Conservation (phyloP, 2,329 filamentous ascomycete species). For the Paracoccidioides lutzii region DNA sequence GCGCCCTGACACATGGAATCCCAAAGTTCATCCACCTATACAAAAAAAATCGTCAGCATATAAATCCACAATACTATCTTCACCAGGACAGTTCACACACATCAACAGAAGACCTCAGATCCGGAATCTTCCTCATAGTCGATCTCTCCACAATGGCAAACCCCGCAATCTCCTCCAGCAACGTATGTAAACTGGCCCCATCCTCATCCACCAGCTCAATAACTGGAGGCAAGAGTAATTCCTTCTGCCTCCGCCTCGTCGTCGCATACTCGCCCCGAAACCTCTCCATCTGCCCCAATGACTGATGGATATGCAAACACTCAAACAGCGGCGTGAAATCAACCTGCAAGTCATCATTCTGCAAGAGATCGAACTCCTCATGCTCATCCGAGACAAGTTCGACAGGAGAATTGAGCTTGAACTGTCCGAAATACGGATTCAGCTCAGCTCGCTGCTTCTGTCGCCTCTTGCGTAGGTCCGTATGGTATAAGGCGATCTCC, state of each 20-base stretch:
- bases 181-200: conserved; percentile 70
- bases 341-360: conserved; percentile 89
- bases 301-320: conserved; percentile 90
- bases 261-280: conserved; percentile 87
- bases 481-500: conserved; percentile 94
- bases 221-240: conserved; percentile 65
- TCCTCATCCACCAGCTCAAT: conserved; percentile 72
- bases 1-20: conserved; percentile 91
- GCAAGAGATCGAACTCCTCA: conserved; percentile 87
- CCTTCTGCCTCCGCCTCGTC: conserved; percentile 81
- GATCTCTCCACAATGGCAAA: conserved; percentile 95
- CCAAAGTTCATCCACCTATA: conserved; percentile 93
- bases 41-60: conserved; percentile 4
- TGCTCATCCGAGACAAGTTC: conserved; percentile 90
- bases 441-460: conserved; percentile 72
- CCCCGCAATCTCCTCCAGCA: conserved; percentile 86
- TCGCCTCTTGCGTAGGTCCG: conserved; percentile 68
- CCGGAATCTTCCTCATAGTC: conserved; percentile 75
- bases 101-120: conserved; percentile 69
- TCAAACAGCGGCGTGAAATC: conserved; percentile 93
- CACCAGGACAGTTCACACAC: conserved; percentile 39
- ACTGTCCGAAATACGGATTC: conserved; percentile 61
- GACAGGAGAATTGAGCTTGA: conserved; percentile 89
- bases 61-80: conserved; percentile 6
- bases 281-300: conserved; percentile 79